Conservation (phyloP, 1,284 basidiomycete genomes). For the Takashimella koratensis region DNA sequence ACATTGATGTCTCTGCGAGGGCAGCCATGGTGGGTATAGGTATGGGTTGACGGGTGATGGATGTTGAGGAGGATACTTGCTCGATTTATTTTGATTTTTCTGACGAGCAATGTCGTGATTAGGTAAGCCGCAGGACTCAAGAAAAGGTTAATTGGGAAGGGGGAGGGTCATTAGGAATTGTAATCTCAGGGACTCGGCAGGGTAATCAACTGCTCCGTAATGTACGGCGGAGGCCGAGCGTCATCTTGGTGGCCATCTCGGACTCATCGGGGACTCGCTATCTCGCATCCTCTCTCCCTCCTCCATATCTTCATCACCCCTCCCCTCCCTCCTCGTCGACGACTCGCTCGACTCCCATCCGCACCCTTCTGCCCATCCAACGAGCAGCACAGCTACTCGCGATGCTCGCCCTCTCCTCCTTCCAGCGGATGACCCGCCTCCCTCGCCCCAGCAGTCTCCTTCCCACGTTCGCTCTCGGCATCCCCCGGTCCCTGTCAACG, state of each 20-base stretch:
- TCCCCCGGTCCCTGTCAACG: not conserved
- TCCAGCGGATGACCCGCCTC: conserved; percentile 7
- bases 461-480: not conserved
- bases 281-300: not conserved
- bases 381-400: not conserved
- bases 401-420: conserved; percentile 4
- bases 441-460: conserved; percentile 6
- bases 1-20: not conserved
- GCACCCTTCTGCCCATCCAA: not conserved
- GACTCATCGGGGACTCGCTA: no score
- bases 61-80: no score
- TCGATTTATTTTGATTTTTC: no score
- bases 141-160: no score
- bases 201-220: no score
- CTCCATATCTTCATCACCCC: not conserved
- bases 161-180: no score
- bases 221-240: no score
- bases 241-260: no score
- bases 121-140: no score
- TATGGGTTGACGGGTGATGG: no score
- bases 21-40: not conserved
- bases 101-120: no score
- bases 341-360: conserved; percentile 1
- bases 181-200: no score
- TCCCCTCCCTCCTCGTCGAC: not conserved